Evolutionary conservation across 495 filamentous ascomycete species (phyloP), one percentile per base, ranked within the genome.

Genomic region (Lasiosphaeriaceae sp.): DNA sequence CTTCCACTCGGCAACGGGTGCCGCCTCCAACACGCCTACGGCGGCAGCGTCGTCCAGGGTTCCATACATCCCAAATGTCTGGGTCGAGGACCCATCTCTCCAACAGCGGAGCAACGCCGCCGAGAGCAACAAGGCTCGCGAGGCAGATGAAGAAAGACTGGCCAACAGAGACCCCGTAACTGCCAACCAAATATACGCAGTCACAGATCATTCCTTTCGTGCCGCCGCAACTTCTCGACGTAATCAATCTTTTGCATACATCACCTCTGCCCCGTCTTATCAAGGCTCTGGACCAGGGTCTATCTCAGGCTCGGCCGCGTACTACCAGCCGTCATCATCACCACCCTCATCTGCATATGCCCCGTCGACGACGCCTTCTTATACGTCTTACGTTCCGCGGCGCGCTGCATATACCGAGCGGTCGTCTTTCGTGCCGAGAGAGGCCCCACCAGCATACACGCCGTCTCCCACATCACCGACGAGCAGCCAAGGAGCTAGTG

Each of bases 361-460:
- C 26, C 66, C 59, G 14, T 60, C 54, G 20, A 58, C 59, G 26
- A 55, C 64, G 9, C 44, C 34, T 16, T 61, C 62, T 51, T 69
- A 70, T 58, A 64, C 64, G n/a, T 41, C 62, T 1, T 63, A 63
- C 47, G 17, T 51, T 8, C 52, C 59, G 19, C 60, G 26, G 2
- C 37, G 26, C 17, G 39, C 52, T 47, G 52, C 45, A 21, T 58
- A 61, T 48, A 52, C 57, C 23, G 50, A 63, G 7, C 46, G 61
- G 35, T 61, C 64, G 2, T 54, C 62, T 37, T 64, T 68, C 31
- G 35, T 71, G 54, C 74, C 71, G 48, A 64, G 66, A 14, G 74
- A 79, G 26, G 74, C 74, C 4, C 77, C 75, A 17, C 77, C 77
- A 1, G 75, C 75, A 0, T 79, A 78, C 56, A 73, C 73, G 2